These are phyloP conservation scores for Sporobolomyces phaffii DNA, from an alignment of 768 basidiomycete species.

Conservation along the genomic window DNA sequence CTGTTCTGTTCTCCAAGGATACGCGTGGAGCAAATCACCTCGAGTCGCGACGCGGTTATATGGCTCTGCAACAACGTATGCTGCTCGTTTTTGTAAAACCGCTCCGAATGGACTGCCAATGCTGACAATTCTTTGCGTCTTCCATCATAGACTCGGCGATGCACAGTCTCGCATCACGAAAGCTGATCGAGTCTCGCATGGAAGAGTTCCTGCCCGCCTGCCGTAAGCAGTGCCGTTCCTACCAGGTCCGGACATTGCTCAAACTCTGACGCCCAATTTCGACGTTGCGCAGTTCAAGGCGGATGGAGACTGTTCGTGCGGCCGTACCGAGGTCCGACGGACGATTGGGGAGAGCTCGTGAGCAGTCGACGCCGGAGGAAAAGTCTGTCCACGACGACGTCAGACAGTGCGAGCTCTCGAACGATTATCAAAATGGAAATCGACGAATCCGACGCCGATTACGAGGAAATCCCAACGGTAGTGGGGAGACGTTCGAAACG, in stretches of 20 bases:
- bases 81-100: not conserved
- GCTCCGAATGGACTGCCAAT: not conserved
- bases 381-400: not conserved
- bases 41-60: slow-evolving; percentile 1
- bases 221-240: not conserved
- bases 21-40: slow-evolving; percentile 6
- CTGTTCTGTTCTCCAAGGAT: slow-evolving; percentile 8
- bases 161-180: too few species aligned
- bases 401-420: not conserved
- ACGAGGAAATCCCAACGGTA: not conserved
- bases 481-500: not conserved
- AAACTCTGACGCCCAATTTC: not conserved
- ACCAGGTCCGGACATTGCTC: not conserved
- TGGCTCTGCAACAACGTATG: not conserved
- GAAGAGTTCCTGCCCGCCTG: not conserved
- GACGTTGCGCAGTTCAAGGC: not conserved
- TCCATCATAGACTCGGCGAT: too few species aligned
- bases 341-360: slow-evolving; percentile 6
- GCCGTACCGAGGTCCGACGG: not conserved
- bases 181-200: not conserved
- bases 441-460: not conserved
- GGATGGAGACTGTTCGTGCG: slow-evolving; percentile 1
- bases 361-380: not conserved
- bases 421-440: not conserved
- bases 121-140: not conserved